Evolutionary conservation across 805 yeast genomes (phyloP), one percentile per base, ranked within the genome.

Genomic region (Spathaspora gorwiae): DNA sequence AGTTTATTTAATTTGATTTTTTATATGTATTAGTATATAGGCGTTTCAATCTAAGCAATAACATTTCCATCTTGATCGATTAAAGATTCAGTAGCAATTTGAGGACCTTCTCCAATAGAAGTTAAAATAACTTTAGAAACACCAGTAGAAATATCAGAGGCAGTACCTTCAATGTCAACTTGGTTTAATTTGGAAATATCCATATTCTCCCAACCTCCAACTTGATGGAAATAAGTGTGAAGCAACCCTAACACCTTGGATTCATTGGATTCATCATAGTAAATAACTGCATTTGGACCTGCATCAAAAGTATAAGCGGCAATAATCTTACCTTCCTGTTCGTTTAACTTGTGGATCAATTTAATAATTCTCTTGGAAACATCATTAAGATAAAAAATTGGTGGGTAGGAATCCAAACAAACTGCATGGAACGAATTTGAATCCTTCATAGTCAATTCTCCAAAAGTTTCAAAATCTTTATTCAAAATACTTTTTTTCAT

Each of bases 261-360:
- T 66, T 90, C 96, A 66, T 92, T 79, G 57, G 81, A 73, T 53
- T 77, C 78, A 61, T 84, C 81, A 62, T 94, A 94, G 70, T 94
- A 94, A 49, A 94, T 78, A 38, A 94, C 99, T 15, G 97, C 96
- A 68, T 94, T 94, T 66, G 99, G 99, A 61, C 99, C 99, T 30
- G 99, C 99, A 66, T 94, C 99, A 60, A 86, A 94, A 1, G 99
- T 94, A 67, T 94, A 94, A 34, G 98, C 98, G 10, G 96, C 99
- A 45, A 92, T 76, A 10, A 77, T 76, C 57, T 78, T 73, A 43
- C 86, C 87, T 32, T 78, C 82, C 4, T 63, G 53, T 52, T 76
- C 83, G 61, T 94, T 94, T 62, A 94, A 79, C 45, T 75, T 70
- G 65, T 94, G 95, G 40, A 90, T 78, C 42, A 87, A 72, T 55